Conservation (phyloP, 139 green algal genomes). For the Micractinium sp. region DNA sequence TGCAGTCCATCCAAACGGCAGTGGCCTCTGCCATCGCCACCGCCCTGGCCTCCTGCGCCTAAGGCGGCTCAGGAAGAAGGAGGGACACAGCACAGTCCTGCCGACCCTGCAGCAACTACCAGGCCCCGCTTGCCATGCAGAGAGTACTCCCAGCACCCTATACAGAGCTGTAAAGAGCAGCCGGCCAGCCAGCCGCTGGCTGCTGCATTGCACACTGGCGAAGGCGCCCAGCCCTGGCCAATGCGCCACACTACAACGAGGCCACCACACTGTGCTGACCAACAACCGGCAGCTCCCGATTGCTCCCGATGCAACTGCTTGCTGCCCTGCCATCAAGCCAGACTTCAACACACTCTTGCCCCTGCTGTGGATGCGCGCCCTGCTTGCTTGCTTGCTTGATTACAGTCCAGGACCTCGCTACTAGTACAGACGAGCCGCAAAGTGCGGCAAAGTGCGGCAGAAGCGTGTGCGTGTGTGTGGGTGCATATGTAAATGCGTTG, state of each 20-base stretch:
- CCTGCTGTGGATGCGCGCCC: too few relatives aligned
- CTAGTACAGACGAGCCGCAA: too few relatives aligned
- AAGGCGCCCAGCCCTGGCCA: too few relatives aligned
- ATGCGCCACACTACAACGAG: too few relatives aligned
- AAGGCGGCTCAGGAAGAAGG: not conserved
- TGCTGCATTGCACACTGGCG: too few relatives aligned
- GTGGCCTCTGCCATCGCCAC: slow-evolving; percentile 9
- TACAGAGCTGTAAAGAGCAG: not conserved
- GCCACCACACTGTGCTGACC: not conserved
- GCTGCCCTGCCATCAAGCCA: not conserved
- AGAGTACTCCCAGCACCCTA: not conserved
- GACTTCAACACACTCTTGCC: too few relatives aligned
- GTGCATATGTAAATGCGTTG: too few relatives aligned
- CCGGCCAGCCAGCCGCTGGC: too few relatives aligned
- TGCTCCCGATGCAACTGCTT: not conserved
- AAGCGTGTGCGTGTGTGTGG: too few relatives aligned
- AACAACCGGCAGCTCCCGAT: not conserved
- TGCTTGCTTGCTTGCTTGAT: too few relatives aligned
- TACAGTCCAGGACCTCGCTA: too few relatives aligned
- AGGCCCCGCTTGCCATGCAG: not conserved
- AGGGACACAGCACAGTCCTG: not conserved
- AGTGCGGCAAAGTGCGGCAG: too few relatives aligned
- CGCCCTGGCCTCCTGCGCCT: slow-evolving; percentile 1
- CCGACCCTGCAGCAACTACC: not conserved
- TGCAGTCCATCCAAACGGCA: not conserved